These are phyloP conservation scores for Fusarium fujikuroi DNA, from an alignment of 2,329 filamentous ascomycete genomes.

Conservation along the genomic window DNA sequence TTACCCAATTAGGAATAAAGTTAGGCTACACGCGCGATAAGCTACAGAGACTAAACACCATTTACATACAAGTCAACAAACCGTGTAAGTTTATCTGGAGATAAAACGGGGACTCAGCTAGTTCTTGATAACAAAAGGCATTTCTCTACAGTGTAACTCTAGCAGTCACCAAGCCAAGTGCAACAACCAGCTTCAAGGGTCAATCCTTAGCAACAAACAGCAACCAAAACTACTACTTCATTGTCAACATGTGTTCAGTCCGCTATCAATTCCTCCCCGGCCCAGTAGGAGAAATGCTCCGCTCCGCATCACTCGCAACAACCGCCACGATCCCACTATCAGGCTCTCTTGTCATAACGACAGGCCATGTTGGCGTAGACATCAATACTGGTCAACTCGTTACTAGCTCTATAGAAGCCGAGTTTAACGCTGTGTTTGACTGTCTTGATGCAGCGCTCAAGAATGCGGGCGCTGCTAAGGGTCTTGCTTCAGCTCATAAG, in stretches of 20 bases:
- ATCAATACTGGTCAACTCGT: background rate
- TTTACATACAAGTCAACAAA: background rate
- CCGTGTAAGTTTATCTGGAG: background rate
- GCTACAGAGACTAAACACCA: background rate
- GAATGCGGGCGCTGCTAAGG: fast-evolving
- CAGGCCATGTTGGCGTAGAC: background rate
- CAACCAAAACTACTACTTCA: background rate
- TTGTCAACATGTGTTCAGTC: background rate
- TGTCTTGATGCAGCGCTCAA: background rate
- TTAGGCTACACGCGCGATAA: fast-evolving
- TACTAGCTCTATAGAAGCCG: background rate
- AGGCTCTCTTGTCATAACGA: background rate
- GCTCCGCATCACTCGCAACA: background rate
- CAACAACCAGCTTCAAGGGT: background rate
- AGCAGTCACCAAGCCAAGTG: background rate
- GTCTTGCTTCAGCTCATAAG: background rate
- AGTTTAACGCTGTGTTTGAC: background rate
- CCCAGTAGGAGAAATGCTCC: background rate
- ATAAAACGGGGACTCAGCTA: background rate
- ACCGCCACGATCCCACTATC: background rate
- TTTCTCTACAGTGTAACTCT: background rate
- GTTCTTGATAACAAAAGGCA: fast-evolving
- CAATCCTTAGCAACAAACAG: background rate
- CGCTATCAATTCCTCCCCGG: background rate
- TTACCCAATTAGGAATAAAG: background rate